A percentile compares a stretch with the other conserved stretches of the same genome.
Evolutionary conservation across 768 basidiomycete genomes (phyloP).

Genomic region (Crassisporium funariophilum): DNA sequence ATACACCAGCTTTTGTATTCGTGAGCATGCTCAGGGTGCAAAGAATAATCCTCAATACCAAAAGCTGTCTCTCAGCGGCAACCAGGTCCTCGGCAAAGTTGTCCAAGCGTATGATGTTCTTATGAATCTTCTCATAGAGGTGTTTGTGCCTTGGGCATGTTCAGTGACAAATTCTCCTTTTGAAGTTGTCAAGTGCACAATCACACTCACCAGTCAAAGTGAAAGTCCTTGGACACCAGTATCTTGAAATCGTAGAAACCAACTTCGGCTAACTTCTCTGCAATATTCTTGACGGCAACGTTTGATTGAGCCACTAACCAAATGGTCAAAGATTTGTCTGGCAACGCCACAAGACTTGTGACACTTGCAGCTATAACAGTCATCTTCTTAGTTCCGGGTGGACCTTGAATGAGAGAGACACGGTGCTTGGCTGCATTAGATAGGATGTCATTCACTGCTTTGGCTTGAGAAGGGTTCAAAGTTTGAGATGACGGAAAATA

Average conservation of each 20-base stretch:
- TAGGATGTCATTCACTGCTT: constrained; percentile 36
- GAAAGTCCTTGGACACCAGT: constrained; percentile 66
- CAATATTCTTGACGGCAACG: constrained; percentile 81
- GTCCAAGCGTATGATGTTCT: constrained; percentile 52
- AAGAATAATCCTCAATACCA: constrained; percentile 54
- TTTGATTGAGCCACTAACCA: constrained; percentile 79
- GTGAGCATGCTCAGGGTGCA: constrained; percentile 73
- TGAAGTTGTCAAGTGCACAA: constrained; percentile 54
- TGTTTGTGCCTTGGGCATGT: constrained; percentile 66
- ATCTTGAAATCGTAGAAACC: constrained; percentile 55
- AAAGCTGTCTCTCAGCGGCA: constrained; percentile 27
- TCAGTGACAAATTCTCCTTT: constrained; percentile 48
- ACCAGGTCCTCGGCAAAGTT: constrained; percentile 23
- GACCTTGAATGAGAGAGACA: constrained; percentile 46
- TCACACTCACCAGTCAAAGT: constrained; percentile 56
- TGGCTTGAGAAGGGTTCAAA: constrained; percentile 38
- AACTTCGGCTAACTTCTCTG: constrained; percentile 61
- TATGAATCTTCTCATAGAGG: constrained; percentile 50
- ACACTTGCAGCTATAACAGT: constrained; percentile 59
- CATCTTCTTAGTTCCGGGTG: constrained; percentile 68
- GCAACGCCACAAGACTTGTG: constrained; percentile 32
- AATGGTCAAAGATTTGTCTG: constrained; percentile 34
- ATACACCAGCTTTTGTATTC: constrained; percentile 21
- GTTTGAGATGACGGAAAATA: constrained; percentile 18
- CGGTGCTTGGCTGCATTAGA: constrained; percentile 30